These are phyloP conservation scores for Inosperma sp. DNA, from an alignment of 768 basidiomycete genomes.

Conservation along the genomic window DNA sequence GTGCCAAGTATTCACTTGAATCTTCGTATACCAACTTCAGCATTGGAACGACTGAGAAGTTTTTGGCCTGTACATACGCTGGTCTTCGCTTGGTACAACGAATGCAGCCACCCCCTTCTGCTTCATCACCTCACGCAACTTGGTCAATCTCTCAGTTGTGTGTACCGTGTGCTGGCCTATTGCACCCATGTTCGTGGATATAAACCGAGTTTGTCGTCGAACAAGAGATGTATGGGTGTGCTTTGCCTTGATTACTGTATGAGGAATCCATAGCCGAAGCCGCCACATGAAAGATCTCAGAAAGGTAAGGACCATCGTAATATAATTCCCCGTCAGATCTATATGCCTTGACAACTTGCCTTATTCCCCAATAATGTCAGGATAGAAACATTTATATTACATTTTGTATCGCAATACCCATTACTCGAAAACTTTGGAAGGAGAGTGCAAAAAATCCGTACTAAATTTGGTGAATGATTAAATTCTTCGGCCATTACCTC, in stretches of 20 bases:
- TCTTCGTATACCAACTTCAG: slow-evolving; percentile 41
- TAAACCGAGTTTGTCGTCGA: not conserved
- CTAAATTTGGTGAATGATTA: no score
- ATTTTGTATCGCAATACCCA: no score
- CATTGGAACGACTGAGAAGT: not conserved
- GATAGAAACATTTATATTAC: no score
- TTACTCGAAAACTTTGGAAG: no score
- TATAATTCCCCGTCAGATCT: no score
- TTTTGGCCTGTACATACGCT: slow-evolving; percentile 53
- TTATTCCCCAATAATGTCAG: no score
- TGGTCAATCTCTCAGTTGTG: slow-evolving; percentile 58
- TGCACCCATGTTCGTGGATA: slow-evolving; percentile 31
- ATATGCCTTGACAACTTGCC: no score
- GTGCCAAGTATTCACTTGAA: slow-evolving; percentile 83
- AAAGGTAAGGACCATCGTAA: no score
- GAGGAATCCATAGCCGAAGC: not conserved
- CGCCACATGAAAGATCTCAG: no score
- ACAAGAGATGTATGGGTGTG: not conserved
- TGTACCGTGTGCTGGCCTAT: slow-evolving; percentile 44
- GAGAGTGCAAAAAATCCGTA: no score
- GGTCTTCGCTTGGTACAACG: slow-evolving; percentile 89
- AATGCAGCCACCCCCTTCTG: slow-evolving; percentile 47
- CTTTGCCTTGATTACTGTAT: not conserved
- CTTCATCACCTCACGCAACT: slow-evolving; percentile 68
- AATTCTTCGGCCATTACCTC: not conserved